Conservation (phyloP, 257 asterid genomes). For the Solanum pennellii region DNA sequence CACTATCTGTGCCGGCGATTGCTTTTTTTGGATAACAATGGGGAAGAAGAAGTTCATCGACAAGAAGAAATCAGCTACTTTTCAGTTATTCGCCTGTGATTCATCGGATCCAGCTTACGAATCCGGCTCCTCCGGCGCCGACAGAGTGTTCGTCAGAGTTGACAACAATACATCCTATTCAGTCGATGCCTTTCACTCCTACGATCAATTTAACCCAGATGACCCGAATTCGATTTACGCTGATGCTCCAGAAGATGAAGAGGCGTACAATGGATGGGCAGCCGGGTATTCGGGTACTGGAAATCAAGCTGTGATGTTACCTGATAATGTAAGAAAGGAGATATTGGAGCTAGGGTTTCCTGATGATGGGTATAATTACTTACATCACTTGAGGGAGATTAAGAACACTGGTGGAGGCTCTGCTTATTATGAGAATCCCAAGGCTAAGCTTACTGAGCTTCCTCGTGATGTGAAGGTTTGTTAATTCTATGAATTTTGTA, state of each 20-base stretch:
- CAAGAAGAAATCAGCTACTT: conserved; percentile 83
- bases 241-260: conserved; percentile 53
- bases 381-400: conserved; percentile 74
- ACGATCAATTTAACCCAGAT: neutral
- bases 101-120: conserved; percentile 65
- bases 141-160: conserved; percentile 66
- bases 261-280: neutral
- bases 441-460: conserved; percentile 38
- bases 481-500: neutral
- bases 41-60: conserved; percentile 71
- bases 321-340: conserved; percentile 69
- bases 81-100: conserved; percentile 80
- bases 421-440: conserved; percentile 60
- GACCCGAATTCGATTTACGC: conserved; percentile 31
- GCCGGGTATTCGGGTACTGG: neutral
- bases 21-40: conserved; percentile 1
- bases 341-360: conserved; percentile 88
- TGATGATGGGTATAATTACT: conserved; percentile 89
- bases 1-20: neutral
- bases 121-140: conserved; percentile 40
- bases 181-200: conserved; percentile 16
- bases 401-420: conserved; percentile 89
- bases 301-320: conserved; percentile 16
- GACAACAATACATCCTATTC: conserved; percentile 51
- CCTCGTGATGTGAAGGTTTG: conserved; percentile 80